Evolutionary conservation across 2,329 filamentous ascomycete species (phyloP).

Genomic region (Hypoxylon sp.): DNA sequence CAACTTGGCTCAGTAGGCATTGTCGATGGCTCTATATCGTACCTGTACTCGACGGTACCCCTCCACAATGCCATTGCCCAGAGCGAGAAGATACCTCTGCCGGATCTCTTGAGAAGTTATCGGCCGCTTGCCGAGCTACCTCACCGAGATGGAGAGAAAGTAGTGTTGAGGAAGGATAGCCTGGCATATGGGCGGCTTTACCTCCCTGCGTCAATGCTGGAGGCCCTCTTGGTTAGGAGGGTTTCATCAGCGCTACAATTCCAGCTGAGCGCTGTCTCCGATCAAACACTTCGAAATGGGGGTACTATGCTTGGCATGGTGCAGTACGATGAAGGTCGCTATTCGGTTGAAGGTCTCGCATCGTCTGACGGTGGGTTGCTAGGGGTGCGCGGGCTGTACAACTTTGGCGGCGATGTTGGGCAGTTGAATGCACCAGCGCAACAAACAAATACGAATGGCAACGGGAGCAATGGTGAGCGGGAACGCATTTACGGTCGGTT

Average conservation of each 20-base stretch:
- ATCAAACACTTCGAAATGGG: conserved; percentile 78
- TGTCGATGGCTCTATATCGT: conserved; percentile 97
- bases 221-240: conserved; percentile 86
- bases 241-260: conserved; percentile 84
- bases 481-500: conserved; percentile 84
- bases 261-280: conserved; percentile 83
- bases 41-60: conserved; percentile 91
- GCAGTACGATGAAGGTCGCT: conserved; percentile 88
- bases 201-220: conserved; percentile 86
- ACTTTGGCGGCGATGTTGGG: conserved; percentile 83
- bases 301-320: conserved; percentile 80
- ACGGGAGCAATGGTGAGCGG: conserved; percentile 57
- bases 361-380: conserved; percentile 93
- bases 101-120: conserved; percentile 85
- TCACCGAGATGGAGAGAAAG: conserved; percentile 33
- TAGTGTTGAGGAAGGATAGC: conserved; percentile 61
- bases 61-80: conserved; percentile 75
- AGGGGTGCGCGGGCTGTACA: conserved; percentile 91
- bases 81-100: conserved; percentile 82
- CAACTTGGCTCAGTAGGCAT: conserved; percentile 89
- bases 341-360: conserved; percentile 89
- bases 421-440: conserved; percentile 46
- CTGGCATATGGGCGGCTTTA: conserved; percentile 85
- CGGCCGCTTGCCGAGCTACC: conserved; percentile 78
- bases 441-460: conserved; percentile 40